A percentile compares a stretch with the other conserved stretches of the same genome.
Evolutionary conservation across 768 basidiomycete species (phyloP).

Genomic region (Mycena epipterygia): DNA sequence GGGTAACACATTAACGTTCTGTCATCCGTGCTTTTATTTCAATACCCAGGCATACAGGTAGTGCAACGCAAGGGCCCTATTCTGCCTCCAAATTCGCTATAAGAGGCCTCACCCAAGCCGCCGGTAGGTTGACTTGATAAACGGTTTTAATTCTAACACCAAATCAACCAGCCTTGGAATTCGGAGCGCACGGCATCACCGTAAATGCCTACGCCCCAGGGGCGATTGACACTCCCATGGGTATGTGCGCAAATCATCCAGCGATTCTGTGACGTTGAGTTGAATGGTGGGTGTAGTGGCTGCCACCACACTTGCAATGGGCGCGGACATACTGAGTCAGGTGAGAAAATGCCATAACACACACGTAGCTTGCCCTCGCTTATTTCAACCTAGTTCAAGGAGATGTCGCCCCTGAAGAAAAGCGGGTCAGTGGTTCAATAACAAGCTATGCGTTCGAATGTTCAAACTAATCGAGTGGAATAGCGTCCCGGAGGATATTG

Average conservation of each 20-base stretch:
- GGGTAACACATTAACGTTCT: constrained; percentile 42
- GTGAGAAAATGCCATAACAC: not conserved
- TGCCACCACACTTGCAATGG: not conserved
- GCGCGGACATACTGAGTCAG: not conserved
- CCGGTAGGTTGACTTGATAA: not conserved
- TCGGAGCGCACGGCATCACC: not conserved
- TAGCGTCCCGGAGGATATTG: no score
- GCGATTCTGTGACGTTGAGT: not conserved
- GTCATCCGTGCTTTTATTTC: not conserved
- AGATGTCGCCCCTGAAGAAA: not conserved
- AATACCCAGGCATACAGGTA: not conserved
- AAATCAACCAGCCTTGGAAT: not conserved
- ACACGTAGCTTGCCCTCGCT: not conserved
- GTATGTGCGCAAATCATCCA: not conserved
- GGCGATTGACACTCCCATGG: not conserved
- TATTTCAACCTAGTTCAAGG: not conserved
- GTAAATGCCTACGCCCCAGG: constrained; percentile 3
- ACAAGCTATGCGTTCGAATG: no score
- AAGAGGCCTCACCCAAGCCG: constrained; percentile 1
- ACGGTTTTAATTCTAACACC: not conserved
- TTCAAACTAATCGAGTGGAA: no score
- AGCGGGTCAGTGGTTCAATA: not conserved
- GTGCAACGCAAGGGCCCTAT: not conserved
- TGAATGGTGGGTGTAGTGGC: not conserved
- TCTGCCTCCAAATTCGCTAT: not conserved